These are phyloP conservation scores for Solanum dulcamara DNA, from an alignment of 257 asterid species.

Conservation along the genomic window DNA sequence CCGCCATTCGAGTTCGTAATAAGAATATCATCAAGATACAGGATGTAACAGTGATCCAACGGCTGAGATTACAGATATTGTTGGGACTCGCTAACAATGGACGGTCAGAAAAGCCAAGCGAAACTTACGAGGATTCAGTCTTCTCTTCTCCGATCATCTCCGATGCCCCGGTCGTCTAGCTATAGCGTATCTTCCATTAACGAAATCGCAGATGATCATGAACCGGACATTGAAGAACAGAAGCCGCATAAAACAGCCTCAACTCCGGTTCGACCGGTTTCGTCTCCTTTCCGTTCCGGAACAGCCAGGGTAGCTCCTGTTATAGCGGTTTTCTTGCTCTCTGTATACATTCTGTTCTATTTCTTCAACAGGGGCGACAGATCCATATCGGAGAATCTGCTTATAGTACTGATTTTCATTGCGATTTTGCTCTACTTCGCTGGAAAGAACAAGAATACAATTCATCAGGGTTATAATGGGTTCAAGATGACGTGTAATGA, in stretches of 20 bases:
- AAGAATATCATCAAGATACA: conserved; percentile 44
- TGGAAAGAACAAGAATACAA: conserved; percentile 29
- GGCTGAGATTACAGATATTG: conserved; percentile 4
- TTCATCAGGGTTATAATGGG: conserved; percentile 18
- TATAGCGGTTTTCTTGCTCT: conserved; percentile 25
- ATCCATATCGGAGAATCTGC: conserved; percentile 58
- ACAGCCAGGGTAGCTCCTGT: conserved; percentile 25
- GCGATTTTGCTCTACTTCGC: conserved; percentile 48
- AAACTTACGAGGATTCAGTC: conserved; percentile 77
- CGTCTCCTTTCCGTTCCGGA: neutral
- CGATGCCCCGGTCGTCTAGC: conserved; percentile 69
- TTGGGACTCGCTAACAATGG: conserved; percentile 36
- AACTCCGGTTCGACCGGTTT: conserved; percentile 15
- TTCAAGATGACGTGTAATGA: conserved; percentile 29
- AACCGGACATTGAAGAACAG: conserved; percentile 70
- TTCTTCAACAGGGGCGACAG: conserved; percentile 37
- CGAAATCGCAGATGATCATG: conserved; percentile 42
- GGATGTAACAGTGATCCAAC: conserved; percentile 9
- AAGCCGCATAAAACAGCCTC: conserved; percentile 62
- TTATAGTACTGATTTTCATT: conserved; percentile 39
- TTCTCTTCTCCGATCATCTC: conserved; percentile 90
- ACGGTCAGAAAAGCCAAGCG: conserved; percentile 59
- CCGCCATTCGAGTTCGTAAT: conserved; percentile 35
- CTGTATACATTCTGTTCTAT: conserved; percentile 42
- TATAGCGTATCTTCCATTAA: conserved; percentile 38